Conservation (phyloP, 78 protist species). For the Thecamonas trahens region DNA sequence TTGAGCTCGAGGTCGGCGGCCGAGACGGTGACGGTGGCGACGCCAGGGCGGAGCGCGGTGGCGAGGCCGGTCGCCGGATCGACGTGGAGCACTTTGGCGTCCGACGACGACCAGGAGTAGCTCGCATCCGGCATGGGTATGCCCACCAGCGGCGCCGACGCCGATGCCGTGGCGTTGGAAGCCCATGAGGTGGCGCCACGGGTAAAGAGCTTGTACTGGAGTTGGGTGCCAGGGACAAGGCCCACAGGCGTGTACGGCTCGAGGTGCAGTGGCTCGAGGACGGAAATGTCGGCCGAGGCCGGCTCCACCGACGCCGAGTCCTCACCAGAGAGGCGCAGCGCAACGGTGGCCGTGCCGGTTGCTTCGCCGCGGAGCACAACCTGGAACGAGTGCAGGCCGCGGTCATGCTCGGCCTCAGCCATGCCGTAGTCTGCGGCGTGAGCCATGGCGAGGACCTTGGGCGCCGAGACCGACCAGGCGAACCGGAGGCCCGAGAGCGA, state of each 20-base stretch:
- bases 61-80: conserved; percentile 33
- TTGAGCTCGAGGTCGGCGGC: conserved; percentile 38
- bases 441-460: conserved; percentile 22
- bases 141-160: not conserved
- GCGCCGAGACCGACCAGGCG: conserved; percentile 24
- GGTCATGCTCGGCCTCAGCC: conserved; percentile 27
- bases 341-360: conserved; percentile 41
- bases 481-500: conserved; percentile 44
- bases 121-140: conserved; percentile 28
- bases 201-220: conserved; percentile 25
- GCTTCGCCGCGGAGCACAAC: conserved; percentile 51
- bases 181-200: not conserved
- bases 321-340: conserved; percentile 16
- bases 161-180: too few species aligned
- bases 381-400: conserved; percentile 27
- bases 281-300: conserved; percentile 26
- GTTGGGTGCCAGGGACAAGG: conserved; percentile 43
- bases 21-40: conserved; percentile 37
- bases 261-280: conserved; percentile 50
- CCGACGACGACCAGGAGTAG: conserved; percentile 40
- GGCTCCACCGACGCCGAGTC: conserved; percentile 8
- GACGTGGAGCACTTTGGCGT: conserved; percentile 31
- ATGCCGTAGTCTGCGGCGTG: conserved; percentile 11
- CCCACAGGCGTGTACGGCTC: conserved; percentile 29
- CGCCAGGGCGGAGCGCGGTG: conserved; percentile 30